Evolutionary conservation across 331 rosid genomes (phyloP), one percentile per base, ranked within the genome.

Genomic region (Quercus tomentella): DNA sequence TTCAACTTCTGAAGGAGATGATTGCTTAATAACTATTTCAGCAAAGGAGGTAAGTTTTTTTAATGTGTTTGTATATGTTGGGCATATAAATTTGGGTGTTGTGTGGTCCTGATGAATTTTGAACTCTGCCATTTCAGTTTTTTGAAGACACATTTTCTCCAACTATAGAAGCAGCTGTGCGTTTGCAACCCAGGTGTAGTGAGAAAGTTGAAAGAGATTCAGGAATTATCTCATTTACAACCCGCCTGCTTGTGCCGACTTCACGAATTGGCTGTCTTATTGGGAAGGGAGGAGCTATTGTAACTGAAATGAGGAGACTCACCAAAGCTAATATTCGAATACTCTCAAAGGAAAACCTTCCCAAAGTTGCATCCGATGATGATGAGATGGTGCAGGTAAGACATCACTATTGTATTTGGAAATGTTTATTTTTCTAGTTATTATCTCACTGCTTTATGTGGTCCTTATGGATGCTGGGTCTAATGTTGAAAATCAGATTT

Each of bases 301-400:
- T 96, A 80, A 92, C 93, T 79, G 99, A 96, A 87, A 87, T 92
- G 92, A 93, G 99, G 86, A 92, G 98, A 85, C 85, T 89, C 28
- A 96, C 99, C 26, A 93, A 92, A 76, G 97, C 98, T 79, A 93
- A 92, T 83, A 89, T 96, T 68, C 97, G 99, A 70, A 89, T 96
- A 73, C 88, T 96, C 49, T 84, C 98, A 0, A 93, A 96, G 86
- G 99, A 93, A 60, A 86, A 82, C 77, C 97, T 96, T 85, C 98
- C 99, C 33, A 96, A 92, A 89, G 83, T 96, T 87, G 99, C 99
- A 33, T 81, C 94, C 49, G 98, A 89, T 52, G 99, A 96, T 81
- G 99, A 96, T 75, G 98, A 96, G 80, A 89, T 96, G 99, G 99
- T 96, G 85, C 98, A 92, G 98, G 99, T 96, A 73, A 61, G 71